phyloP scores from a whole-genome alignment of 2,329 filamentous ascomycete genomes.

The Aspergillus luchuensis region DNA sequence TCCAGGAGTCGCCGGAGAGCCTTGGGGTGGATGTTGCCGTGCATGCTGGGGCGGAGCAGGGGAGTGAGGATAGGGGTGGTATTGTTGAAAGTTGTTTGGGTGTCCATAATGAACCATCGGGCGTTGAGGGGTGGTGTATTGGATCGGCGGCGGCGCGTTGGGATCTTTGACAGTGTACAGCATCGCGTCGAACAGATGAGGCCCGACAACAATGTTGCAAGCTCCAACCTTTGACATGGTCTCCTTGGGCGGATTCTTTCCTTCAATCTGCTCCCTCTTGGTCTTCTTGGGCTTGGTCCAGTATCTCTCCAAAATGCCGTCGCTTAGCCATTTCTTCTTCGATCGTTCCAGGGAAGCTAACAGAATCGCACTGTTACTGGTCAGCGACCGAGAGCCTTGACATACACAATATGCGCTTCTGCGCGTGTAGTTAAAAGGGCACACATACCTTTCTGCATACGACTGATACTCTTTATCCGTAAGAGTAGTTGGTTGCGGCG shows the following conservation, averaged over 20 bases:
- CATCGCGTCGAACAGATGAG: slow-evolving; percentile 63
- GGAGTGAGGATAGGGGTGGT: slow-evolving; percentile 41
- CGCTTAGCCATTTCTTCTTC: slow-evolving; percentile 58
- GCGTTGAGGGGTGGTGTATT: slow-evolving; percentile 43
- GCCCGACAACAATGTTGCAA: slow-evolving; percentile 63
- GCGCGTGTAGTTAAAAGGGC: not conserved
- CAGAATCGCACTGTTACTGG: slow-evolving; percentile 54
- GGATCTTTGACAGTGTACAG: slow-evolving; percentile 59
- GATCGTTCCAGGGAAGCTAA: slow-evolving; percentile 61
- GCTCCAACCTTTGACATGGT: slow-evolving; percentile 59
- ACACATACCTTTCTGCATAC: slow-evolving; percentile 55
- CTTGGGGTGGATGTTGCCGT: slow-evolving; percentile 30
- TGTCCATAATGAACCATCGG: slow-evolving; percentile 48
- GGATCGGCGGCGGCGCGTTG: slow-evolving; percentile 40
- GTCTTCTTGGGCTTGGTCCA: slow-evolving; percentile 61
- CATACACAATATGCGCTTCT: no score
- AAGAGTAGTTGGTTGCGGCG: slow-evolving; percentile 53
- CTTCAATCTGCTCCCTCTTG: slow-evolving; percentile 52
- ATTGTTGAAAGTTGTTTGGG: slow-evolving; percentile 45
- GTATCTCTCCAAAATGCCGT: slow-evolving; percentile 58
- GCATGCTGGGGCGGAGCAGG: slow-evolving; percentile 30
- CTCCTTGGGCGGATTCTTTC: slow-evolving; percentile 53
- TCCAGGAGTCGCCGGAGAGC: slow-evolving; percentile 27
- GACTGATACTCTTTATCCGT: slow-evolving; percentile 60
- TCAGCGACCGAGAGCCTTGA: slow-evolving; percentile 15